Conservation (phyloP, 257 asterid species). For the Cordia subcordata region DNA sequence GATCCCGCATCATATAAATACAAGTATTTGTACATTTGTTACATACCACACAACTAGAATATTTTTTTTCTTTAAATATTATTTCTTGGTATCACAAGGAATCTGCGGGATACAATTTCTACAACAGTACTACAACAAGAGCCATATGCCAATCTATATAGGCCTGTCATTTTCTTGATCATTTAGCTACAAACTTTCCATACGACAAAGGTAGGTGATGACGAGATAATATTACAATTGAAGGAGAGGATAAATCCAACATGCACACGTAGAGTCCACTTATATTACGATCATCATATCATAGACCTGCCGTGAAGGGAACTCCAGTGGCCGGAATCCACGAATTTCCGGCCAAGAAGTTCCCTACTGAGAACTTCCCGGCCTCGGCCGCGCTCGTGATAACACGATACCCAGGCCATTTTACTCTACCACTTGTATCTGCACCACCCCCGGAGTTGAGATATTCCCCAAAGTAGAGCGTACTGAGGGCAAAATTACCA, state of each 20-base stretch:
- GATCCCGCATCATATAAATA: neutral
- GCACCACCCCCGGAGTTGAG: conserved; percentile 49
- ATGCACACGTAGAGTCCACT: too few species aligned
- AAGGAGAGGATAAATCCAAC: too few species aligned
- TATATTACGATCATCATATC: conserved; percentile 5
- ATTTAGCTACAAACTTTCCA: too few species aligned
- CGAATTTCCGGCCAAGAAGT: conserved; percentile 45
- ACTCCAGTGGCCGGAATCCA: conserved; percentile 59
- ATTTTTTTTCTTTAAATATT: neutral
- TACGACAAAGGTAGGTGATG: too few species aligned
- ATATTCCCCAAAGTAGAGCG: conserved; percentile 56
- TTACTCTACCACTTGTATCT: conserved; percentile 34
- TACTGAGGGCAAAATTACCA: conserved; percentile 35
- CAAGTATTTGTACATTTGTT: neutral
- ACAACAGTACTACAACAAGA: neutral
- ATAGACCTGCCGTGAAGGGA: conserved; percentile 46
- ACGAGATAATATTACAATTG: too few species aligned
- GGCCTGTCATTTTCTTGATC: neutral
- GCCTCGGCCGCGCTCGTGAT: conserved; percentile 30
- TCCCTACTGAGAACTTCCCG: conserved; percentile 35
- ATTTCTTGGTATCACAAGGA: neutral
- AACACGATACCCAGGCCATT: conserved; percentile 45
- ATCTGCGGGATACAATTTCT: neutral
- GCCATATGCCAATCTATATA: neutral
- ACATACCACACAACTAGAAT: neutral